Evolutionary conservation across 2,329 filamentous ascomycete genomes (phyloP), one percentile per base, ranked within the genome.

Genomic region (Ophiostoma fasciatum): DNA sequence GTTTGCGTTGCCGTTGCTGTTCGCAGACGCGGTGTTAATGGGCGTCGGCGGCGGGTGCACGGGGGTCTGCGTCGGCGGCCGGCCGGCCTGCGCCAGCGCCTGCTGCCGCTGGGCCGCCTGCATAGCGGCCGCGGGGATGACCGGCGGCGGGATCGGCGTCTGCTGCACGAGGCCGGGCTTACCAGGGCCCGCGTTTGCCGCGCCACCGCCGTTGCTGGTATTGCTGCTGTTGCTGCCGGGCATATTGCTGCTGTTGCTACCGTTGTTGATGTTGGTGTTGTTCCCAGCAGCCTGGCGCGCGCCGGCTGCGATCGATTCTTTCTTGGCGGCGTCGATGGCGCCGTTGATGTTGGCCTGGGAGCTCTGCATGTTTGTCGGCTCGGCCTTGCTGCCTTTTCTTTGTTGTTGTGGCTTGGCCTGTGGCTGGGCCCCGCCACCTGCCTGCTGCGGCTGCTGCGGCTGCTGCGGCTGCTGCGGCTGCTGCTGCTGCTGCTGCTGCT

Each of bases 1-100:
- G n/a, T n/a, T n/a, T n/a, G n/a, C n/a, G n/a, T n/a, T n/a, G n/a
- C n/a, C n/a, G n/a, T n/a, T n/a, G n/a, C n/a, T n/a, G n/a, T n/a
- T n/a, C n/a, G n/a, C n/a, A n/a, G n/a, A n/a, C 4, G 59, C 55
- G 0, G 66, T 63, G 42, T 71, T 71, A 31, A 67, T 57, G 8
- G 67, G 63, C 2, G 59, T 54, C 4, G 60, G 60, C 4, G 35
- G 49, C 22, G 26, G 47, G 26, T 33, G 51, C 35, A 41, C 46
- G 18, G 37, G 45, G 7, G 46, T 45, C 28, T 50, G 42, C 28
- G 13, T 47, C 46, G 17, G 30, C 36, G 5, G 33, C 26, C 9
- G 13, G 14, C n/a, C 14, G 4, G 12, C n/a, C 18, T 34, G 43
- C 30, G 44, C 40, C 31, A 40, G 34, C 3, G 33, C 11, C 23